Base-by-base conservation (phyloP, 495 filamentous ascomycete species). In the Apiosordaria backusii region DNA sequence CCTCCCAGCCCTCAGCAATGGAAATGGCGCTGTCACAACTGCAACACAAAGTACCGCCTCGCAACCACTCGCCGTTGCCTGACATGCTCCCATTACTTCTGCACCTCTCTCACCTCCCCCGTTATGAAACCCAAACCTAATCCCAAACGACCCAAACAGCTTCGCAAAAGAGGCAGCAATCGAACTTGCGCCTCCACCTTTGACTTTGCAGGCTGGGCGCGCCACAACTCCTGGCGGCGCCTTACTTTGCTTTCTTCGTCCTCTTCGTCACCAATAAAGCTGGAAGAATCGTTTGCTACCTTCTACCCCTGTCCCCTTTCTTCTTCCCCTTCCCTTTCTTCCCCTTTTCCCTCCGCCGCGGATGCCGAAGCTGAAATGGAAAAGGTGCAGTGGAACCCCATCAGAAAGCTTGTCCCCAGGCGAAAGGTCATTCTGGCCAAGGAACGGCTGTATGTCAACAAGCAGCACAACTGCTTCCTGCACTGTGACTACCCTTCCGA, bases 21-120 rank as follows among this genome's bases (percentile, higher is more conserved):
- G 81, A 61, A 75, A n/a, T 83, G 81, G 81, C 73, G 73, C 29
- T 84, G 81, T 63, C 79, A 81, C 64, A 58, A 63, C 2, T 84
- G 81, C 68, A 25, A 57, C n/a, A 69, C 64, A 9, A 61, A 70
- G 0, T 83, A 82, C 68, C 72, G 71, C 1, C 66, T 83, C 10
- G 70, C 76, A n/a, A 77, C 76, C 66, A 82, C 80, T 0, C 75
- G 79, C 2, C 79, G 81, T 13, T 84, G 81, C 53, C 74, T 84
- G 4, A 67, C 76, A 19, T 82, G 81, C 66, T 72, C 72, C 4
- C 81, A 83, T 67, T 70, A 65, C 2, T 81, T 79, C 67, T 83
- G 81, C 71, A 66, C 50, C 9, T 2, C 26, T 21, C 4, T 57
- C 53, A 21, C 19, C 19, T 57, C 53, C 21, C 53, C 53, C 53